Base-by-base conservation (phyloP, 1,284 basidiomycete genomes). In the Austroboletus rostrupii region DNA sequence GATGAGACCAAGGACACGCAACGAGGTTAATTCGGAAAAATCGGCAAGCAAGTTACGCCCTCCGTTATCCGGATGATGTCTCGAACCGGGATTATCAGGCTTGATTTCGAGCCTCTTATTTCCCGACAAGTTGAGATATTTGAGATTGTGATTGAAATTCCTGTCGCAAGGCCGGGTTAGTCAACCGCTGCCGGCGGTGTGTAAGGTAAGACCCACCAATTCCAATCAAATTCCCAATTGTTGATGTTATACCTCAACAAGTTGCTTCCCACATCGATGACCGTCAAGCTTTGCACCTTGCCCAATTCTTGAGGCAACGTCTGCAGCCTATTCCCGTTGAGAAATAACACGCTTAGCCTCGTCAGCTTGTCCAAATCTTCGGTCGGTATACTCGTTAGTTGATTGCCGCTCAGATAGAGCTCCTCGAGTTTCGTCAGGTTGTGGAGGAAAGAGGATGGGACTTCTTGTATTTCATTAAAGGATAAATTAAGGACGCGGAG, bases 201-300 rank as follows among this genome's bases (percentile, higher is more conserved):
- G 16, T 17, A 37, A 26, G 13, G 26, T 10, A 1, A 51, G 38
- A 71, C 78, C 48, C 57, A 94, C 97, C 97, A 99, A 69, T 99
- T 99, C 96, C 96, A 99, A 72, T 99, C 97, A 70, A 96, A 99
- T 64, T 96, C 92, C 88, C 88, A 96, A 65, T 99, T 99, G 61
- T 93, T 90, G 58, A 98, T 95, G 67, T 99, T 99, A 72, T 99
- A 99, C 78, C 92, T 95, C 70, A 99, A 77, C 47, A 85, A 71
- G 67, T 99, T 99, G 68, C 89, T 95, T 8, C 96, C 95, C 2
- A 92, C 97, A 65, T 99, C 97, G 53, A 99, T 76, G 26, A 90
- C 83, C 54, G 80, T 82, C 58, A 99, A 73, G 50, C 81, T 85
- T 63, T 81, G 81, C 57, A 98, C 78, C 63, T 91, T 90, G 32